Evolutionary conservation across 768 basidiomycete genomes (phyloP).

Genomic region (Termitomyces sp.): DNA sequence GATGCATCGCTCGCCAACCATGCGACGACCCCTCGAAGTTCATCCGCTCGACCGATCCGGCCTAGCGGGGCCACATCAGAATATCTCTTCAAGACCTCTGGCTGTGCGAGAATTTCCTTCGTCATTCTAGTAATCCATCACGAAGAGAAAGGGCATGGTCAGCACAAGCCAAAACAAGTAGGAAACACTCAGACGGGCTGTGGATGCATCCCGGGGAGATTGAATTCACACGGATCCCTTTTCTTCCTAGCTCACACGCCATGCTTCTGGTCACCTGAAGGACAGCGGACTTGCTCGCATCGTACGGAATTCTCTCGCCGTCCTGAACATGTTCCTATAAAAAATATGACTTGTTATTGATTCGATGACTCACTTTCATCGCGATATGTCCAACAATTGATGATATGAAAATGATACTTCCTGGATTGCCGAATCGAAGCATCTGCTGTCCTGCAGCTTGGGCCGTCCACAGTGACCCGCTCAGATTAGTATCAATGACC

Average conservation of each 20-base stretch:
- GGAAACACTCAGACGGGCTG: conserved; percentile 38
- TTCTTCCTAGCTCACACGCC: conserved; percentile 50
- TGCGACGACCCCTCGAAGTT: not conserved
- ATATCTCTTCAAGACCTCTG: conserved; percentile 56
- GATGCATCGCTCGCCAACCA: not conserved
- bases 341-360: not conserved
- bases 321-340: not conserved
- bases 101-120: conserved; percentile 59
- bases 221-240: conserved; percentile 60
- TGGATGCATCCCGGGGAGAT: conserved; percentile 72
- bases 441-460: not conserved
- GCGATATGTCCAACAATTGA: conserved; percentile 50
- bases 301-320: conserved; percentile 36
- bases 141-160: not conserved
- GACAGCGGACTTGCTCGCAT: conserved; percentile 69
- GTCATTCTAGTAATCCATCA: conserved; percentile 49
- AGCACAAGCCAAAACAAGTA: not conserved
- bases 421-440: conserved; percentile 37
- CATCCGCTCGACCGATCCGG: conserved; percentile 55
- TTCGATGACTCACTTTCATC: not conserved
- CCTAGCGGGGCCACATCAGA: conserved; percentile 60
- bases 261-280: conserved; percentile 75
- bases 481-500: conserved; percentile 66
- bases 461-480: conserved; percentile 39
- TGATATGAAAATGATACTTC: conserved; percentile 59